Conservation (phyloP, 352 stramenopile species). For the Albugo candida region DNA sequence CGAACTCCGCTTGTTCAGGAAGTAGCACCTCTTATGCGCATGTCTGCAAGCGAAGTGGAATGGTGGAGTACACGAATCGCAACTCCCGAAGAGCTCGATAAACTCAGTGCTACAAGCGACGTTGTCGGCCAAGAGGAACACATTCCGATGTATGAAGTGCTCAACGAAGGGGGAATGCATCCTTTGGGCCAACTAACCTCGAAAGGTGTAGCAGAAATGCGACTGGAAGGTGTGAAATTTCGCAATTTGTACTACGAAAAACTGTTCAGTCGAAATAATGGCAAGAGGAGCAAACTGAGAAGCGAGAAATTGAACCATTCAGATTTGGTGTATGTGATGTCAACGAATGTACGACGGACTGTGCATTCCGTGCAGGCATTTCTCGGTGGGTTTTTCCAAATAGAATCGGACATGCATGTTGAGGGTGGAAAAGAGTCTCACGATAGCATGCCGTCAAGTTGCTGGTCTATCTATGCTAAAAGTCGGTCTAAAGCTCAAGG, state of each 20-base stretch:
- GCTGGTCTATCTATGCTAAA: constrained; percentile 1
- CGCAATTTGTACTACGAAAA: constrained; percentile 16
- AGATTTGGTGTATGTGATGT: constrained; percentile 53
- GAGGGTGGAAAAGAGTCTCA: not conserved
- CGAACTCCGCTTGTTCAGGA: constrained; percentile 45
- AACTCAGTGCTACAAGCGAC: not conserved
- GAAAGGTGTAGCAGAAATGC: constrained; percentile 48
- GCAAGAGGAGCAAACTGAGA: too few species aligned
- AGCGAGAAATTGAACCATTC: too few species aligned
- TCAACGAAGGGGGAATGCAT: too few species aligned
- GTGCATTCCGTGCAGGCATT: constrained; percentile 53
- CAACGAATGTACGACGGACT: constrained; percentile 57
- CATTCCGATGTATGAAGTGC: too few species aligned
- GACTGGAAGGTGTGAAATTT: constrained; percentile 21
- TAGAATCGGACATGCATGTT: constrained; percentile 25
- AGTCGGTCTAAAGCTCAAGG: not conserved
- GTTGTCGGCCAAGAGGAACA: too few species aligned
- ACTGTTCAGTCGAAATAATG: too few species aligned
- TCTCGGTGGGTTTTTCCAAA: constrained; percentile 39
- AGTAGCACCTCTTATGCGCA: constrained; percentile 27
- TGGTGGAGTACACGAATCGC: constrained; percentile 44
- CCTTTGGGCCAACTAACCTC: constrained; percentile 31
- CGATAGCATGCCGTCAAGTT: too few species aligned
- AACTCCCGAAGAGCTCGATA: constrained; percentile 23
- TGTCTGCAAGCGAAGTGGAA: constrained; percentile 27